phyloP scores from a whole-genome alignment of 768 basidiomycete species.

The Leccinum fibrillosum region DNA sequence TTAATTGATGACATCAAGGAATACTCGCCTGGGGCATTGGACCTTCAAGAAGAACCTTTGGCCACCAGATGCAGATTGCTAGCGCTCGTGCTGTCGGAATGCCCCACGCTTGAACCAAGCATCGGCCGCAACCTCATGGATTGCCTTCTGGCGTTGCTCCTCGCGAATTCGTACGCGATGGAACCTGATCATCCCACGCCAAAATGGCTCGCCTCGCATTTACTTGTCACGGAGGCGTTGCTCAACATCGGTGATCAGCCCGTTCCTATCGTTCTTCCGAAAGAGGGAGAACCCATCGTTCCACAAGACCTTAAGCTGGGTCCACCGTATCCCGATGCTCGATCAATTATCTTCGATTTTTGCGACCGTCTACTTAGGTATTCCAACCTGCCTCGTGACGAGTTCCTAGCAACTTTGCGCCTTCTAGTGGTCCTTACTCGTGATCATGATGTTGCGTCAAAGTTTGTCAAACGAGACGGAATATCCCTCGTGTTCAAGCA shows the following conservation, averaged over 20 bases:
- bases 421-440: conserved; percentile 84
- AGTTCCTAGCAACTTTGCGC: conserved; percentile 77
- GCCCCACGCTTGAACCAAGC: conserved; percentile 53
- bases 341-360: conserved; percentile 69
- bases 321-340: conserved; percentile 58
- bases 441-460: conserved; percentile 57
- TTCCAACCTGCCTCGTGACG: conserved; percentile 68
- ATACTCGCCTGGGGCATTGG: conserved; percentile 62
- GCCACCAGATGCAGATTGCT: conserved; percentile 82
- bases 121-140: conserved; percentile 65
- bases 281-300: conserved; percentile 62
- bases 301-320: conserved; percentile 53
- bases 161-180: conserved; percentile 50
- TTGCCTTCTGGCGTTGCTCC: conserved; percentile 60
- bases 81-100: conserved; percentile 78
- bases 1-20: conserved; percentile 75
- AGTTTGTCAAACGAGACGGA: conserved; percentile 68
- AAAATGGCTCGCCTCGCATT: conserved; percentile 82
- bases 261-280: conserved; percentile 58
- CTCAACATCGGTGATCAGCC: conserved; percentile 76
- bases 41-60: conserved; percentile 71
- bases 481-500: conserved; percentile 62
- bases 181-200: conserved; percentile 60
- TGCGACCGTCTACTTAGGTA: conserved; percentile 68
- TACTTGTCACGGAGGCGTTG: conserved; percentile 83